phyloP scores from a whole-genome alignment of 225 moss, liverwort and hornwort species.

The Straminergon stramineum region DNA sequence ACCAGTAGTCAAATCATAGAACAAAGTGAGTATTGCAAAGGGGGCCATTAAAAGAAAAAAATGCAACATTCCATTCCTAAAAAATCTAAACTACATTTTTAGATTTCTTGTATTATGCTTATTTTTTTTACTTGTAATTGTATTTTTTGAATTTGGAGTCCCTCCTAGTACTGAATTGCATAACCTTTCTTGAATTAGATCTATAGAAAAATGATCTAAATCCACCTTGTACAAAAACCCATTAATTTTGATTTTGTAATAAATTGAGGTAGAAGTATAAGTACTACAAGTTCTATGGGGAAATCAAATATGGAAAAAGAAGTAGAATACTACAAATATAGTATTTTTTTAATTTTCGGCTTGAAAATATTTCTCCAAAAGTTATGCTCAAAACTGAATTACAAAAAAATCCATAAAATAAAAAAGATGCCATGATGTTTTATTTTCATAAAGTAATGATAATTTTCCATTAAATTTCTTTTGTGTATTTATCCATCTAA shows the following conservation, averaged over 20 bases:
- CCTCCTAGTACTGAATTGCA: not conserved
- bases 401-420: not conserved
- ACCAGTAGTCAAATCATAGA: not conserved
- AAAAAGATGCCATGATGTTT: not conserved
- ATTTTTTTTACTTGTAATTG: not conserved
- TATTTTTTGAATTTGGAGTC: not conserved
- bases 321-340: not conserved
- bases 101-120: not conserved
- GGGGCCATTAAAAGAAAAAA: not conserved
- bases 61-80: not conserved
- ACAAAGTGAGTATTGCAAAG: not conserved
- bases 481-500: not conserved
- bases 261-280: not conserved
- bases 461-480: too few species aligned
- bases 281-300: too few species aligned
- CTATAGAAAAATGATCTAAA: not conserved
- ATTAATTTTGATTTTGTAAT: not conserved
- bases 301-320: not conserved
- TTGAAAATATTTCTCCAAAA: not conserved
- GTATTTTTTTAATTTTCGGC: not conserved
- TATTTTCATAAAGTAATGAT: not conserved
- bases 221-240: not conserved
- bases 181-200: not conserved
- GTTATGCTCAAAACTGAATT: not conserved
- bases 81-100: not conserved